Evolutionary conservation across 2,329 filamentous ascomycete genomes (phyloP).

Genomic region (Sporothrix humicola): DNA sequence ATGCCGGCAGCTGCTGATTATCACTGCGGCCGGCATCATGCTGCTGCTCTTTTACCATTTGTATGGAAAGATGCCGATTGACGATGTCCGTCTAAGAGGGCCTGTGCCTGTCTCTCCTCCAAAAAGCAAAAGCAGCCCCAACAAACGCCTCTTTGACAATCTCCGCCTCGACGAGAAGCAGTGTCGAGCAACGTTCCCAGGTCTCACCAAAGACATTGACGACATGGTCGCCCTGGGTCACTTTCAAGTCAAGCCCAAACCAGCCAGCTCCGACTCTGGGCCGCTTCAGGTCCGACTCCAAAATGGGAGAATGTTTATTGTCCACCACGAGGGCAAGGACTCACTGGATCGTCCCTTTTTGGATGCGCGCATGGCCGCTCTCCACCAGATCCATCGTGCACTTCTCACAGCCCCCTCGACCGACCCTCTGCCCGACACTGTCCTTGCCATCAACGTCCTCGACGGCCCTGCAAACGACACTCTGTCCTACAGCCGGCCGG

Average conservation of each 20-base stretch:
- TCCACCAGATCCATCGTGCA: conserved; percentile 35
- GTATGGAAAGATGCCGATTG: background rate
- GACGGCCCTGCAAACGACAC: conserved; percentile 47
- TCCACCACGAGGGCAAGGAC: conserved; percentile 24
- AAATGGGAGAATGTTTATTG: conserved; percentile 40
- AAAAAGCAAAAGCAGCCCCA: background rate
- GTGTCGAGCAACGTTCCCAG: conserved; percentile 49
- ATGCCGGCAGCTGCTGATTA: background rate
- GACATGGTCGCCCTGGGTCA: conserved; percentile 46
- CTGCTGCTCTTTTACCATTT: conserved; percentile 9
- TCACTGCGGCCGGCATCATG: background rate
- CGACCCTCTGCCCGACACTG: conserved; percentile 46
- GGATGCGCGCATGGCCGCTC: conserved; percentile 28
- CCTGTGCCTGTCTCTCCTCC: no score
- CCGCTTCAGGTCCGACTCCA: conserved; percentile 47
- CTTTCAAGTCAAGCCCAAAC: conserved; percentile 44
- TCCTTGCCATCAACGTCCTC: conserved; percentile 58
- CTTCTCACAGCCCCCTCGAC: background rate
- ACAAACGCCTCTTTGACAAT: background rate
- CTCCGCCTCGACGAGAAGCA: conserved; percentile 41
- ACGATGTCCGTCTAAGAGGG: background rate
- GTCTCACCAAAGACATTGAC: conserved; percentile 49
- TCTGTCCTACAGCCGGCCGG: conserved; percentile 55
- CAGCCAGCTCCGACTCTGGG: conserved; percentile 38
- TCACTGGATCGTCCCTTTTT: background rate